Conservation (phyloP, 257 asterid species). For the Solanum lignicaule region DNA sequence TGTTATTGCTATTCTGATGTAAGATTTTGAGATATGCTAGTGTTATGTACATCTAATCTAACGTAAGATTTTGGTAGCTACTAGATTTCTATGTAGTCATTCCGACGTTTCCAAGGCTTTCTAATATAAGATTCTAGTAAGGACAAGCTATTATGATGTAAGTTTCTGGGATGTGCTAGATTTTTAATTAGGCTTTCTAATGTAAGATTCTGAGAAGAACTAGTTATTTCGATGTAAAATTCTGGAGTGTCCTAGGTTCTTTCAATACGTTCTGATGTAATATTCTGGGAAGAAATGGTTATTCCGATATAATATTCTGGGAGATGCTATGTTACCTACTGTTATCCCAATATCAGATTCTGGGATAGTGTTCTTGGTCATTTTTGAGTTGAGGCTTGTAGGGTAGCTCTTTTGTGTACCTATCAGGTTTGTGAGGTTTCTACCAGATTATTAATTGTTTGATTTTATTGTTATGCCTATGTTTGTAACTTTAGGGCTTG, state of each 20-base stretch:
- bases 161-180: neutral
- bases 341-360: neutral
- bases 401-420: neutral
- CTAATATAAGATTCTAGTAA: neutral
- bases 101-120: neutral
- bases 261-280: neutral
- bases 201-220: too few relatives aligned
- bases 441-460: neutral
- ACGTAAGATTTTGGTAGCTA: too few relatives aligned
- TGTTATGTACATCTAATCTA: too few relatives aligned
- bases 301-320: neutral
- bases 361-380: neutral
- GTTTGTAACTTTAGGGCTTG: neutral
- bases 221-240: neutral
- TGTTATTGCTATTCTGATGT: too few relatives aligned
- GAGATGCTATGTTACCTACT: neutral
- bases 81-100: neutral
- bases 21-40: neutral
- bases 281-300: neutral
- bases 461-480: neutral
- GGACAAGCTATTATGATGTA: neutral
- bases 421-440: neutral
- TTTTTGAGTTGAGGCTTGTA: neutral
- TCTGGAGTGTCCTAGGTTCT: neutral
- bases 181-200: neutral